phyloP scores from a whole-genome alignment of 805 yeast species.

The Lachancea quebecensis region DNA sequence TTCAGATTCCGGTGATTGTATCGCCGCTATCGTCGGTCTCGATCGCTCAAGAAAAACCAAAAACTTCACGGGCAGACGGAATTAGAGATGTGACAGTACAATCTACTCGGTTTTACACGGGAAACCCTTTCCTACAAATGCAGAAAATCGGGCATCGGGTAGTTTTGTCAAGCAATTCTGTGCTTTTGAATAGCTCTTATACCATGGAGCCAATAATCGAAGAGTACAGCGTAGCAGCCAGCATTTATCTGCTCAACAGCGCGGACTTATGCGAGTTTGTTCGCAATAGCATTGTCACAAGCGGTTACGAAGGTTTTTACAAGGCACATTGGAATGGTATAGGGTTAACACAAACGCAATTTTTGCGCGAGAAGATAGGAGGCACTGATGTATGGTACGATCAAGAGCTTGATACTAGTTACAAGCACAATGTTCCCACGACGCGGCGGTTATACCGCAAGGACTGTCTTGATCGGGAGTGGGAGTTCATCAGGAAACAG shows the following conservation, averaged over 20 bases:
- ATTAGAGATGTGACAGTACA: constrained; percentile 22
- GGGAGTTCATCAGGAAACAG: constrained; percentile 16
- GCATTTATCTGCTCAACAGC: constrained; percentile 28
- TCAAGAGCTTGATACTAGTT: constrained; percentile 22
- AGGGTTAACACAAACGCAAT: constrained; percentile 6
- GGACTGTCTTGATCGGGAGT: constrained; percentile 25
- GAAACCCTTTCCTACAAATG: constrained; percentile 28
- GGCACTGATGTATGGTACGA: constrained; percentile 26
- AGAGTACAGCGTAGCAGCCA: constrained; percentile 32
- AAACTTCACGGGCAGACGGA: neutral
- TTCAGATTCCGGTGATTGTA: constrained; percentile 26
- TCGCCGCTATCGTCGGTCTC: constrained; percentile 30
- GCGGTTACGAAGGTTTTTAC: constrained; percentile 29
- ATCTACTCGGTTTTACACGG: constrained; percentile 16
- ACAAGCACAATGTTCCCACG: constrained; percentile 28
- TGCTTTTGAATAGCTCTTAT: constrained; percentile 27
- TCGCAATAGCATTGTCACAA: constrained; percentile 24
- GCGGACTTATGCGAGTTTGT: constrained; percentile 30
- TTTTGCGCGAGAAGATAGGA: constrained; percentile 19
- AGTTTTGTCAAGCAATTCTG: constrained; percentile 24
- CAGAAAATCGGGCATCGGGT: constrained; percentile 26
- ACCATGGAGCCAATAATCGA: constrained; percentile 30
- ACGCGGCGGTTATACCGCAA: constrained; percentile 25
- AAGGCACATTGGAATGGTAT: constrained; percentile 31
- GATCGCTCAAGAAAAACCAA: neutral